These are phyloP conservation scores for Fragilaria radians DNA, from an alignment of 108 stramenopile genomes.

Conservation along the genomic window DNA sequence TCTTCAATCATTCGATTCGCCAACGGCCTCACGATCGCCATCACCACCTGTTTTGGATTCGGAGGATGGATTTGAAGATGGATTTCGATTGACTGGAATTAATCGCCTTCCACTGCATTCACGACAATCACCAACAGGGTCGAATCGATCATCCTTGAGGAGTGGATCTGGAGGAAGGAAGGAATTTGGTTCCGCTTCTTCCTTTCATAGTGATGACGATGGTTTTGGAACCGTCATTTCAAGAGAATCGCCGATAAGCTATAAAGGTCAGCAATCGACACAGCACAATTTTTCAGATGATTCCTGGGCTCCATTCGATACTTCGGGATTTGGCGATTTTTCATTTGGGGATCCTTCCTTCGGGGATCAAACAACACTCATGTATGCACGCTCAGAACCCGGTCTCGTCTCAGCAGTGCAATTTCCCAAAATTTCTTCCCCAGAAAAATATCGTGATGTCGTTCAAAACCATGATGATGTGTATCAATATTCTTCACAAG, in stretches of 20 bases:
- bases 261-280: neutral
- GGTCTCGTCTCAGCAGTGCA: neutral
- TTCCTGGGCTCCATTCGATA: neutral
- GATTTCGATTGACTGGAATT: conserved; percentile 18
- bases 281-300: conserved; percentile 1
- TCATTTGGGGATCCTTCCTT: neutral
- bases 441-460: neutral
- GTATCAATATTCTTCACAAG: neutral
- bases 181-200: neutral
- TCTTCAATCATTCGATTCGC: conserved; percentile 26
- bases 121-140: conserved; percentile 7
- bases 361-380: neutral
- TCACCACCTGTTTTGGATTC: conserved; percentile 13
- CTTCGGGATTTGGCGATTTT: neutral
- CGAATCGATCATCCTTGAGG: conserved; percentile 13
- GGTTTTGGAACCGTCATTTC: too few relatives aligned
- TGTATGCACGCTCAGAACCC: conserved; percentile 7
- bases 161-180: conserved; percentile 2
- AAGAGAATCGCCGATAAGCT: neutral
- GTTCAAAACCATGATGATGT: neutral
- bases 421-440: neutral
- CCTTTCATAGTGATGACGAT: too few relatives aligned
- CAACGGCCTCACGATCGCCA: conserved; percentile 16
- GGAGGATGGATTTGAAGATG: conserved; percentile 36
- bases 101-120: conserved; percentile 4